Base-by-base conservation (phyloP, 495 filamentous ascomycete species). In the Aspergillus baeticus region DNA sequence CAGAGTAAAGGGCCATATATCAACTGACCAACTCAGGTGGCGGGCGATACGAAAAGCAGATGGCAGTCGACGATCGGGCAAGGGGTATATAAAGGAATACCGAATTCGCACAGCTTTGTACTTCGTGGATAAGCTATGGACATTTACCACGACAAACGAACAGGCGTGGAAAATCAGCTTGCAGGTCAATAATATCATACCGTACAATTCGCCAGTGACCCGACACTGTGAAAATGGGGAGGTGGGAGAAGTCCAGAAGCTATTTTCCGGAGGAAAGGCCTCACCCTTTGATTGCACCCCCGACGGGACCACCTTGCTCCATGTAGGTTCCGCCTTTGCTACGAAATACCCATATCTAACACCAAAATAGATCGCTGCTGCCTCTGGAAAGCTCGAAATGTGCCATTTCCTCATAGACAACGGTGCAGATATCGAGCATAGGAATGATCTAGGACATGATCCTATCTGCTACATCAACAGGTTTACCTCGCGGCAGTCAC, bases 81-180 rank as follows among this genome's bases (percentile, higher is more conserved):
- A 14, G 6, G 10, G 5, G 18, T 11, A n/a, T 22, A 6, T 21
- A 10, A 43, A 14, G 17, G 18, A 42, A 13, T 48, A 7, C 29
- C 45, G 45, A 2, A 34, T 48, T 35, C 45, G 45, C 5, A 48
- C 45, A 8, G 26, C 45, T 14, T 15, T 48, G 2, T 18, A 18
- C 13, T 35, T 48, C n/a, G 29, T 48, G 2, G 45, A 48, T 20
- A 48, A 34, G 45, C 15, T 48, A 29, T 48, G 45, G 45, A 48
- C 45, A 7, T 34, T 48, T 34, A 18, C 14, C 26, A 34, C 14
- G 5, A 48, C 6, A 14, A 13, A 17, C 29, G 1, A 20, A 6
- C 34, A 17, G 1, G 29, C 26, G 14, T 48, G 45, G 45, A 34
- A 23, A 18, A 20, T 48, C 29, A 35, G 14, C 11, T 8, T 48